Base-by-base conservation (phyloP, 1,284 basidiomycete genomes). In the Abortiporus biennis region DNA sequence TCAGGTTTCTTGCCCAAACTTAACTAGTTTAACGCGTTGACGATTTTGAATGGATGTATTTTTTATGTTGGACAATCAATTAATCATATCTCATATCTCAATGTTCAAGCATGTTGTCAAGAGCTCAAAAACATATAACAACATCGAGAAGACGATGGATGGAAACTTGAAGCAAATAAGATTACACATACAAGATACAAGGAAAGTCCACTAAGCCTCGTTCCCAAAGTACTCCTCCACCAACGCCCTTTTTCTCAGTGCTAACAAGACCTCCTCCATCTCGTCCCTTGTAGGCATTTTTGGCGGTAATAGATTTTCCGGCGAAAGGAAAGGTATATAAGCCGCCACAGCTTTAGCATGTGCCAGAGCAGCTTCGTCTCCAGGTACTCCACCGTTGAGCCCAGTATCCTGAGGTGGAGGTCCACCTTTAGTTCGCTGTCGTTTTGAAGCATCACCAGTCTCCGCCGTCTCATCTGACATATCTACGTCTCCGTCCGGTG, bases 261-360 rank as follows among this genome's bases (percentile, higher is more conserved):
- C 76, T 43, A 97, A 71, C 42, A 97, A 61, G 17, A 86, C 76
- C 23, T 66, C 63, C 57, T 92, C 90, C 78, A 92, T 85, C 64
- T 94, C 88, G 40, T 80, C 76, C 37, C 74, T 69, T 1, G 74
- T 79, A 2, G 89, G 84, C 62, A 93, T 63, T 54, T 76, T 80
- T 0, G 91, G 92, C 25, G 82, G 76, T 44, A 85, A 58, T 11
- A 96, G 68, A 49, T 83, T 76, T 44, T 84, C 82, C 3, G 83
- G 66, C 24, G 76, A 67, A 6, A 96, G 72, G 60, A 93, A 88
- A 3, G 81, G 73, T 17, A 93, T 82, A 56, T 85, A 84, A 6
- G 82, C 69, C 0, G 80, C 80, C 1, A 78, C 80, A 3, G 78
- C 68, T 40, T 68, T 67, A 5, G 79, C 81, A 47, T 78, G 68